Evolutionary conservation across 108 stramenopile species (phyloP).

Genomic region (Skeletonema grethae): DNA sequence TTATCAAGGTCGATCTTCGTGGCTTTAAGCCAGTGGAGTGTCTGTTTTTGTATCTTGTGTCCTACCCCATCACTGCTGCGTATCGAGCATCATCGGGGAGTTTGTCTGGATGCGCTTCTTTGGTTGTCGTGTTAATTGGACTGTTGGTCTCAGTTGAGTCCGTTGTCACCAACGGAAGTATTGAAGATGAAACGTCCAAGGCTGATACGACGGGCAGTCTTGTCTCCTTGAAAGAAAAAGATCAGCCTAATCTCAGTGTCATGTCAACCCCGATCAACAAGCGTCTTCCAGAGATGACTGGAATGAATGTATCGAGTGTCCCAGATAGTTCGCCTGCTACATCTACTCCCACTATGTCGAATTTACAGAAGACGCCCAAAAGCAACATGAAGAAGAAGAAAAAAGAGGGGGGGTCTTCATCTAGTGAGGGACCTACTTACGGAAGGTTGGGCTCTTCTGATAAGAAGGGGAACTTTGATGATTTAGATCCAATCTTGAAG

Average conservation of each 20-base stretch:
- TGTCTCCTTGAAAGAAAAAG: not conserved
- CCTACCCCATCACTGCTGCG: conserved; percentile 11
- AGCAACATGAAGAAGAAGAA: not conserved
- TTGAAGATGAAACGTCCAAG: not conserved
- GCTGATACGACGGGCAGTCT: not conserved
- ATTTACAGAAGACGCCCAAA: not conserved
- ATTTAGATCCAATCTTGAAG: not conserved
- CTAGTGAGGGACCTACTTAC: not conserved
- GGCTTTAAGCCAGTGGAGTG: conserved; percentile 10
- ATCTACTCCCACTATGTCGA: not conserved
- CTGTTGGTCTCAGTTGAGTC: not conserved
- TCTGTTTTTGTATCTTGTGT: conserved; percentile 8
- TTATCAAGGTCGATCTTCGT: not conserved
- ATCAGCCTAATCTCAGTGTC: not conserved
- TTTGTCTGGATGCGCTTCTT: not conserved
- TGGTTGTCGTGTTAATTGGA: conserved; percentile 2
- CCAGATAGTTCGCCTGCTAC: conserved; percentile 1
- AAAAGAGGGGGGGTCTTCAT: not conserved
- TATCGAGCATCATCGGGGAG: conserved; percentile 18
- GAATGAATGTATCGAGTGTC: not conserved
- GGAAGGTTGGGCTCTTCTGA: not conserved
- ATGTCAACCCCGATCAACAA: not conserved
- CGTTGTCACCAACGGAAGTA: not conserved
- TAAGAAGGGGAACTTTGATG: too few relatives aligned
- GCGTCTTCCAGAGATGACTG: not conserved